Base-by-base conservation (phyloP, 2,329 filamentous ascomycete genomes). In the Fusarium phyllophilum region DNA sequence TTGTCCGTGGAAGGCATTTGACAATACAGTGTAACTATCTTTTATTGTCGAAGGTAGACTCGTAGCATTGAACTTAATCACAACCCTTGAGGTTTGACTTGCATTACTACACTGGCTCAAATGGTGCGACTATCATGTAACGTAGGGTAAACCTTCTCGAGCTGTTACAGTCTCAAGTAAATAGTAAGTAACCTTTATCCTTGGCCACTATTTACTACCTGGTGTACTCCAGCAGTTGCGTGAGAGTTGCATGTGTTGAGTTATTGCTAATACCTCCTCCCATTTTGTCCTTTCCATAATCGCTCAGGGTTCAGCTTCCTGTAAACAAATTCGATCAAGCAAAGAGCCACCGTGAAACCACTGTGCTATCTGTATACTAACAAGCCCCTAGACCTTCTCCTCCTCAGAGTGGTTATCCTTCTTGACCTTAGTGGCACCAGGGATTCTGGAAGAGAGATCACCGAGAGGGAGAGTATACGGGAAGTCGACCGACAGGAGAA, bases 171-270 rank as follows among this genome's bases (percentile, higher is more conserved):
- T 29, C n/a, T 38, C 6, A 29, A n/a, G 8, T 10, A 29, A 41
- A 54, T 18, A 4, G 13, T 2, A 18, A 18, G 17, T 2, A 52
- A 52, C 2, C 31, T 34, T 36, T 4, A 24, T 15, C n/a, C 48
- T 34, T 26, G n/a, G 17, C 9, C 17, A 15, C 4, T n/a, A 11
- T 20, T 8, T 8, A 24, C 31, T 24, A 11, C 31, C 12, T 0
- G 0, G 1, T 20, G 1, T 6, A 24, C 9, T 5, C 4, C 3
- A 26, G 20, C 3, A 18, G 3, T 10, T 29, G 1, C 1, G 2
- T 14, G 6, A 8, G 24, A 2, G 4, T 29, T 22, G 3, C n/a
- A 29, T 15, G 5, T 13, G 10, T n/a, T 39, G 14, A 5, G 7
- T 34, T 29, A 54, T 17, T 13, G 13, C 33, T 29, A n/a, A n/a